Evolutionary conservation across 1,284 basidiomycete species (phyloP), one percentile per base, ranked within the genome.

Genomic region (Garcileccinum viscosum): DNA sequence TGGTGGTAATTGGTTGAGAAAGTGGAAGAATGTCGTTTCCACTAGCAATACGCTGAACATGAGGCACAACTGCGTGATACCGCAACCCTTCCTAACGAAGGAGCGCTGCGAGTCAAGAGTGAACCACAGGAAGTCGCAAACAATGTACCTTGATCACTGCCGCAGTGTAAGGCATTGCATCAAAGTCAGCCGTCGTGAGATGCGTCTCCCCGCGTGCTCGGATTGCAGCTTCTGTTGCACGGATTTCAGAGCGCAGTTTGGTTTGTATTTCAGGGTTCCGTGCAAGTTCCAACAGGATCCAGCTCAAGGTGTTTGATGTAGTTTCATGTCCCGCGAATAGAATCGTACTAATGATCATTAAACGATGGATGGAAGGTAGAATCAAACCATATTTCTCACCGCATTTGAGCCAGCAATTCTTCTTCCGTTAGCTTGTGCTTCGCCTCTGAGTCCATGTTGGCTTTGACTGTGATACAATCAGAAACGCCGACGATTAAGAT

Each of bases 321-420:
- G 89, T 88, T 70, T 90, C 88, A 67, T 90, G 85, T 1, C 90
- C 86, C 15, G 84, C 82, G 67, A 83, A 72, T 37, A 86, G 70
- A 47, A 86, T 78, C 8, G 81, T 83, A 17, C 84, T 78, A 60
- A 14, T 30, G 24, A 62, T 7, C 27, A 30, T 68, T 27, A 27
- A 27, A 22, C 1, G 14, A 44, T 8, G 8, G n/a, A 35, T 33
- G 22, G 15, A 30, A 42, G 22, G 15, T 22, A 53, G 14, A 11
- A 47, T 40, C 12, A n/a, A 56, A 40, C 37, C 22, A 59, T 24
- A 27, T 7, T 40, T 7, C 71, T 15, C 69, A 86, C 85, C 85
- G 80, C 84, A 91, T 87, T 74, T 90, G 87, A 11, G 87, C 78
- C 3, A 87, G 71, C 71, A 90, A 76, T 69, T 90, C 90, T 33